Percentiles rank a stretch among this genome's conserved stretches.
Conservation (phyloP, 345 rosid species). For the Rhizophora mangle region DNA sequence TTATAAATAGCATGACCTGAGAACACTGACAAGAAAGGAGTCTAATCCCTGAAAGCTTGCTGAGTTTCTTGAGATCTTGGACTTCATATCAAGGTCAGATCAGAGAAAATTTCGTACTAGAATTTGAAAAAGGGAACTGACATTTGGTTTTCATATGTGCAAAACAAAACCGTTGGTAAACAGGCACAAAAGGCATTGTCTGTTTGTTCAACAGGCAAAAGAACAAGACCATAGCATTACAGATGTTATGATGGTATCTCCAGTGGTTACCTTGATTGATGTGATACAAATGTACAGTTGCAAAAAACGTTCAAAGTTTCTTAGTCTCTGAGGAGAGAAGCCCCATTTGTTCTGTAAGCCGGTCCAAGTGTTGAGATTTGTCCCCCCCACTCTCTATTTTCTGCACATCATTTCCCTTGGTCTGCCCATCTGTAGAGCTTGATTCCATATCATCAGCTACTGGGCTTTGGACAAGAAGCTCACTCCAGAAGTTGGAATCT, state of each 20-base stretch:
- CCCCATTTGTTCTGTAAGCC: constrained; percentile 83
- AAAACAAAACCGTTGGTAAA: constrained; percentile 12
- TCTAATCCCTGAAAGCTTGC: too few species aligned
- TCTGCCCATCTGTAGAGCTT: constrained; percentile 36
- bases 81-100: background rate
- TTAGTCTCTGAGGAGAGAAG: constrained; percentile 59
- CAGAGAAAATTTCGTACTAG: background rate
- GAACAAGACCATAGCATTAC: background rate
- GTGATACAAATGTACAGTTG: constrained; percentile 13
- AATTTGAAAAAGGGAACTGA: background rate
- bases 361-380: constrained; percentile 51
- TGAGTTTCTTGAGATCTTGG: background rate
- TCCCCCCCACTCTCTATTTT: constrained; percentile 46
- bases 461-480: constrained; percentile 50
- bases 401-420: constrained; percentile 33
- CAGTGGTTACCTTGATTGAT: constrained; percentile 6
- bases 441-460: constrained; percentile 57
- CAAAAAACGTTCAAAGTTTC: constrained; percentile 20
- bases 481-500: constrained; percentile 54
- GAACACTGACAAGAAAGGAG: too few species aligned
- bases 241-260: constrained; percentile 5
- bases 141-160: constrained; percentile 14
- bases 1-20: too few species aligned
- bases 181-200: constrained; percentile 9
- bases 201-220: constrained; percentile 17